phyloP scores from a whole-genome alignment of 768 basidiomycete species.

The Pluteus cervinus region DNA sequence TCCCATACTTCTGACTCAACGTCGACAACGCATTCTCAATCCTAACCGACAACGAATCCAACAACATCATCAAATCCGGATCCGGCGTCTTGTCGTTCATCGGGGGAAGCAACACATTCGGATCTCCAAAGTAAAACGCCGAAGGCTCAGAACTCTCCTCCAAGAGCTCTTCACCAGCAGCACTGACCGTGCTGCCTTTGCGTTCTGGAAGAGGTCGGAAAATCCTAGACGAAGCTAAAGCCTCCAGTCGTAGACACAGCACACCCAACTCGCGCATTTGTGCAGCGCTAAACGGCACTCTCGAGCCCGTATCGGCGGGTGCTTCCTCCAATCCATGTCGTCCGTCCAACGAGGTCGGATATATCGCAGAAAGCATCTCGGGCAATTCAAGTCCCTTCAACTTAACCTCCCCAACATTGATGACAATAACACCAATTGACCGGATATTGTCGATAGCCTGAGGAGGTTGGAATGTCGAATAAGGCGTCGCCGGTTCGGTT shows the following conservation, averaged over 20 bases:
- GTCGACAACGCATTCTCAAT: constrained; percentile 66
- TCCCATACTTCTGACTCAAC: constrained; percentile 22
- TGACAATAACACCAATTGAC: constrained; percentile 61
- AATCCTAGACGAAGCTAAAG: constrained; percentile 56
- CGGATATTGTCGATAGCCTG: constrained; percentile 72
- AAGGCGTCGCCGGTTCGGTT: constrained; percentile 50
- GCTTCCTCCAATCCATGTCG: constrained; percentile 54
- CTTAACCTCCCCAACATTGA: constrained; percentile 82
- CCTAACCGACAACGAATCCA: constrained; percentile 70
- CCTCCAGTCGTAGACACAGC: constrained; percentile 75
- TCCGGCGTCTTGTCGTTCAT: constrained; percentile 69
- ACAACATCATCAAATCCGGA: constrained; percentile 61
- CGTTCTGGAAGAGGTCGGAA: constrained; percentile 38
- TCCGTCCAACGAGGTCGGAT: constrained; percentile 66
- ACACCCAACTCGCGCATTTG: constrained; percentile 71
- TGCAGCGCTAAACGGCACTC: constrained; percentile 63
- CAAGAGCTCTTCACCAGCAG: neutral
- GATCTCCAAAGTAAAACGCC: constrained; percentile 49
- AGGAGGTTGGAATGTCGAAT: constrained; percentile 48
- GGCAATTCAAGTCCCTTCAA: constrained; percentile 93
- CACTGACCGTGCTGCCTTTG: neutral
- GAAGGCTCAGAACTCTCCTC: constrained; percentile 20
- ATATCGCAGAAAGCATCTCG: constrained; percentile 81
- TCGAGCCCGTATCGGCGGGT: constrained; percentile 33
- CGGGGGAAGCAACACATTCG: constrained; percentile 57